Evolutionary conservation across 192 early-diverging fungal genomes (phyloP), one percentile per base, ranked within the genome.

Genomic region (Radiomyces spectabilis): DNA sequence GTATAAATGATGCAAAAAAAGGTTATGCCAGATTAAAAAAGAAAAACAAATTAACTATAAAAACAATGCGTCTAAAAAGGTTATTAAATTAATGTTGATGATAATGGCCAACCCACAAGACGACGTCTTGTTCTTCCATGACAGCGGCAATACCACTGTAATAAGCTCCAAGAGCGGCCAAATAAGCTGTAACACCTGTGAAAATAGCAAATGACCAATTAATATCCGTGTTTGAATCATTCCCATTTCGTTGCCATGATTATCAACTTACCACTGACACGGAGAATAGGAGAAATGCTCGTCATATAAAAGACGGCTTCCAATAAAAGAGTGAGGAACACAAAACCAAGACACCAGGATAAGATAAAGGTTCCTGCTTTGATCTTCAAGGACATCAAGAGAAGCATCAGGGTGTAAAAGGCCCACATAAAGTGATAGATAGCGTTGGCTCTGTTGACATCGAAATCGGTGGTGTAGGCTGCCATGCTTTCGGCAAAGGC

Each of bases 91-190:
- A 55, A 44, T 55, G 27, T 12, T 4, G 15, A 7, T 32, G 35
- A 19, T 52, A 52, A 38, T 34, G 34, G 9, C 57, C 57, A 10
- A 59, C 45, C 10, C 22, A 39, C 29, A 35, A 25, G 30, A 22
- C 18, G 3, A 30, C 1, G 13, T 39, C 57, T 24, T 46, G 31
- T 31, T 59, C 57, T 25, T 51, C 57, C 34, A 59, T 5, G 3
- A 59, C 19, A 38, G 29, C 48, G n/a, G 57, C 49, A 21, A 51
- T 30, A 37, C 57, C 57, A 41, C 27, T 41, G 27, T 59, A 59
- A 37, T 34, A 59, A n/a, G 57, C 46, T 1, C 44, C 45, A 5
- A 59, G 15, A 13, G 57, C 57, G 10, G 57, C 57, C 19, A 59
- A 15, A 37, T 40, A 18, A 31, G 45, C 57, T 24, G 24, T 39